These are phyloP conservation scores for Lolium multiflorum DNA, from an alignment of 176 grass and related monocot genomes.

Conservation along the genomic window DNA sequence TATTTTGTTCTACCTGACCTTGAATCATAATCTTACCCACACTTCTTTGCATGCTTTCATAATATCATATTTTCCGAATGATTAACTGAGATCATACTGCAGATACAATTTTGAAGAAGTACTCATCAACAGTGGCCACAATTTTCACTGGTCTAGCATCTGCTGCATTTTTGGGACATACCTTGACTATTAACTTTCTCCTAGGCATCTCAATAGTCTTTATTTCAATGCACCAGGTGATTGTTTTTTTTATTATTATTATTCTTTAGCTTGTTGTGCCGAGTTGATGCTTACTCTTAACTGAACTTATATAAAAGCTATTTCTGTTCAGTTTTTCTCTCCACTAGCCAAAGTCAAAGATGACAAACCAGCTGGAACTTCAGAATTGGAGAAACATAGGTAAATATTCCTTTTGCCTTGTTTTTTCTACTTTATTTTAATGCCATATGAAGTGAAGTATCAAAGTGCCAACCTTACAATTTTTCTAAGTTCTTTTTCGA, in stretches of 20 bases:
- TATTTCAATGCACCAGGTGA: slow-evolving; percentile 99
- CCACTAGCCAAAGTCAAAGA: slow-evolving; percentile 95
- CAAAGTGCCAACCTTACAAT: neutral
- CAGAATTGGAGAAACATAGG: slow-evolving; percentile 79
- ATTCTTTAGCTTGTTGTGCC: slow-evolving; percentile 29
- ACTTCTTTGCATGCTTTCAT: neutral
- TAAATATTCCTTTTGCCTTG: slow-evolving; percentile 28
- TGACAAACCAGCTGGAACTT: slow-evolving; percentile 62
- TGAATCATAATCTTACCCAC: neutral
- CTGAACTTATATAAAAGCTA: slow-evolving; percentile 22
- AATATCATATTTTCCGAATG: slow-evolving; percentile 18
- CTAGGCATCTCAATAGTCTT: slow-evolving; percentile 96
- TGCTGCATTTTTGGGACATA: slow-evolving; percentile 89
- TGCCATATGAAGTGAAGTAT: slow-evolving; percentile 12
- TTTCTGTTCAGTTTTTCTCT: slow-evolving; percentile 91
- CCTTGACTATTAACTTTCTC: slow-evolving; percentile 94
- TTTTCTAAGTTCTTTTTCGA: neutral
- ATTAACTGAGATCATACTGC: slow-evolving; percentile 43
- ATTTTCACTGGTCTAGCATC: slow-evolving; percentile 98
- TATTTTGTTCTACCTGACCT: neutral
- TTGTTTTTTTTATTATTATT: neutral
- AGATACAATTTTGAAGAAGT: slow-evolving; percentile 99
- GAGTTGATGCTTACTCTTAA: neutral
- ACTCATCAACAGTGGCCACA: slow-evolving; percentile 97
- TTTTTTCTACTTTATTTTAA: slow-evolving; percentile 19